These are phyloP conservation scores for Naumovozyma castellii DNA, from an alignment of 805 yeast species.

Conservation along the genomic window DNA sequence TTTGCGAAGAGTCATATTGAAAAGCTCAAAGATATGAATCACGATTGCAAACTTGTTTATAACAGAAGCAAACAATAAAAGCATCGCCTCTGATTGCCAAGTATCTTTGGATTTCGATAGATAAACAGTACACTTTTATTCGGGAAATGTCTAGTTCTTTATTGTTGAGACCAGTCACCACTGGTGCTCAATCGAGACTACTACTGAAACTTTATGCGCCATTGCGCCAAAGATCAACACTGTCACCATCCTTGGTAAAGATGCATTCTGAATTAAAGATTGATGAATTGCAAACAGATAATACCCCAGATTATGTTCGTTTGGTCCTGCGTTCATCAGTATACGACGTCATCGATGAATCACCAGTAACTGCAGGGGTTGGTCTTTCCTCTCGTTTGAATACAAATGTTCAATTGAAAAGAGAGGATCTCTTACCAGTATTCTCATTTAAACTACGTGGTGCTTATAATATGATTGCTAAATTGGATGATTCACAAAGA, in stretches of 20 bases:
- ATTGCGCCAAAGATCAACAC: constrained; percentile 9
- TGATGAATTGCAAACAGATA: constrained; percentile 47
- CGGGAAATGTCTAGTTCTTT: constrained; percentile 4
- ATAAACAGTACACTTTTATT: not conserved
- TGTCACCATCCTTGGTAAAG: constrained; percentile 17
- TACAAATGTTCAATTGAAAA: constrained; percentile 66
- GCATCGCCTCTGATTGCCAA: not conserved
- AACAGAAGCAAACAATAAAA: too few relatives aligned
- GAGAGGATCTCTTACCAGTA: constrained; percentile 92
- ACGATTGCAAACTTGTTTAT: too few relatives aligned
- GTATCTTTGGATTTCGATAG: not conserved
- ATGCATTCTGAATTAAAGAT: constrained; percentile 25
- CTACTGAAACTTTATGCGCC: constrained; percentile 7
- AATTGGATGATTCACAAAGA: constrained; percentile 48
- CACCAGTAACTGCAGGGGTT: constrained; percentile 72
- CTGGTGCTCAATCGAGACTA: not conserved
- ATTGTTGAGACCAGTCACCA: constrained; percentile 1
- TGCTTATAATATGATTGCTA: constrained; percentile 94
- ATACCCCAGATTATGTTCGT: constrained; percentile 88
- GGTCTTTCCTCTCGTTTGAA: constrained; percentile 67
- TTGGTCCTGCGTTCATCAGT: constrained; percentile 85
- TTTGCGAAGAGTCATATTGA: too few relatives aligned
- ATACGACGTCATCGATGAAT: constrained; percentile 87
- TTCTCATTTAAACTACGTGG: constrained; percentile 95
- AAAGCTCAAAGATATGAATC: too few relatives aligned